Evolutionary conservation across 768 basidiomycete species (phyloP).

Genomic region (Tricholoma hemisulphureum): DNA sequence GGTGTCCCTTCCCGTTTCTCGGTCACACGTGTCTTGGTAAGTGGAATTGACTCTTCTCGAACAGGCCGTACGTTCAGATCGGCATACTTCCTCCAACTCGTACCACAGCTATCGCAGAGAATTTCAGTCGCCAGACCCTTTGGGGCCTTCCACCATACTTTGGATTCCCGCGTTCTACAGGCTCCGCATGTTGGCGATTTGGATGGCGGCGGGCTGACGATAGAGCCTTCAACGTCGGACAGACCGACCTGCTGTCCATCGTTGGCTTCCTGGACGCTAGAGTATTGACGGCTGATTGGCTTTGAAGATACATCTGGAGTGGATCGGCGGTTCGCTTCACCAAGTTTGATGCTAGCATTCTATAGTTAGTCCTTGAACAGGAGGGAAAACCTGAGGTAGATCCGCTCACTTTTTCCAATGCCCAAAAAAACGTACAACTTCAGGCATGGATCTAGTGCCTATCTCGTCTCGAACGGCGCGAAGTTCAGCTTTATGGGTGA

Average conservation of each 20-base stretch:
- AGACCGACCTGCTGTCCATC: slow-evolving; percentile 49
- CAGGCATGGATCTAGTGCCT: slow-evolving; percentile 62
- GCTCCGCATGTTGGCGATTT: slow-evolving; percentile 73
- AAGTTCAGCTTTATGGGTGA: slow-evolving; percentile 74
- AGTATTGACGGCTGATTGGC: slow-evolving; percentile 37
- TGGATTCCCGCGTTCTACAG: slow-evolving; percentile 78
- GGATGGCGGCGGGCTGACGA: slow-evolving; percentile 51
- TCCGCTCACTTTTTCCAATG: slow-evolving; percentile 77
- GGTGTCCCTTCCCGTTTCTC: slow-evolving; percentile 68
- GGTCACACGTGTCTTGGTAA: slow-evolving; percentile 49
- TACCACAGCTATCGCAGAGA: slow-evolving; percentile 83
- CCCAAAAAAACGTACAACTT: slow-evolving; percentile 81
- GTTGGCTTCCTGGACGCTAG: slow-evolving; percentile 36
- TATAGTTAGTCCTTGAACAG: slow-evolving; percentile 5
- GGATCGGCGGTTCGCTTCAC: slow-evolving; percentile 63
- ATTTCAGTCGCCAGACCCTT: slow-evolving; percentile 76
- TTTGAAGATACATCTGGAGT: slow-evolving; percentile 38
- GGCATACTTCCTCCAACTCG: slow-evolving; percentile 91
- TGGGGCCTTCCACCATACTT: slow-evolving; percentile 89
- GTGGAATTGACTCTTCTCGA: slow-evolving; percentile 60
- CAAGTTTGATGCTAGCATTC: slow-evolving; percentile 53
- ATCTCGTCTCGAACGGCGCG: slow-evolving; percentile 76
- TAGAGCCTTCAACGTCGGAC: slow-evolving; percentile 75
- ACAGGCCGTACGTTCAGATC: slow-evolving; percentile 76
- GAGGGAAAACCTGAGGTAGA: not conserved